phyloP scores from a whole-genome alignment of 805 yeast genomes.

The Metschnikowia kofuensis region DNA sequence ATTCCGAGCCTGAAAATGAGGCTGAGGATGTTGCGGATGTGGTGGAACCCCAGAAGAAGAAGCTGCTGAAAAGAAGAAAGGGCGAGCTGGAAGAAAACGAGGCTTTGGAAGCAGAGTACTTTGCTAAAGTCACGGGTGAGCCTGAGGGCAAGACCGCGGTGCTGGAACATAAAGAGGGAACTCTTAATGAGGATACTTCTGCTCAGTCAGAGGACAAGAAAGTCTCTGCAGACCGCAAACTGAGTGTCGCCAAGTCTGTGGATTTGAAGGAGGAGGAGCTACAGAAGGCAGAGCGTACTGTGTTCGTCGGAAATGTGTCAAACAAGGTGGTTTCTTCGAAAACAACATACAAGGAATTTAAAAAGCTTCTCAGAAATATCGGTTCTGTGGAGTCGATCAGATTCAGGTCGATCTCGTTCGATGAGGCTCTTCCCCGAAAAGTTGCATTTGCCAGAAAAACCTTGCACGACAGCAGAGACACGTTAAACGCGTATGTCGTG shows the following conservation, averaged over 20 bases:
- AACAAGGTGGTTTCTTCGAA: conserved; percentile 63
- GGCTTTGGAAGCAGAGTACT: conserved; percentile 11
- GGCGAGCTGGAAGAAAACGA: conserved; percentile 11
- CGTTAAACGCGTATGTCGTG: conserved; percentile 87
- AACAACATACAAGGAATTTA: conserved; percentile 57
- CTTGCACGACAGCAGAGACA: conserved; percentile 71
- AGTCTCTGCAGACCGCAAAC: conserved; percentile 16
- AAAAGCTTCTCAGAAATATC: conserved; percentile 50
- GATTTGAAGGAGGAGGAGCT: conserved; percentile 70
- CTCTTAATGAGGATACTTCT: conserved; percentile 7
- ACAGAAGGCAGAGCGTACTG: conserved; percentile 77
- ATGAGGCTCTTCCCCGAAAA: conserved; percentile 85
- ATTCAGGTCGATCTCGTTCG: conserved; percentile 88
- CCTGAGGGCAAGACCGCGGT: neutral
- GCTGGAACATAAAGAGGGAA: conserved; percentile 34
- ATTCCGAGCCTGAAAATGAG: conserved; percentile 16
- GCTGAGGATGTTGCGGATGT: conserved; percentile 10
- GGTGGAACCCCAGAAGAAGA: neutral
- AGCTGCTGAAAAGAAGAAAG: conserved; percentile 1
- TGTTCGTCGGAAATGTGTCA: conserved; percentile 86
- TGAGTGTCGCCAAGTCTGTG: conserved; percentile 42
- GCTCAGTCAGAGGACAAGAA: conserved; percentile 22
- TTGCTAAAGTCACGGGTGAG: conserved; percentile 16
- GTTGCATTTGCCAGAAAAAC: conserved; percentile 83
- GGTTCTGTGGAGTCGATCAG: conserved; percentile 73